Percentiles rank a stretch among this genome's conserved stretches.
Evolutionary conservation across 2,329 filamentous ascomycete species (phyloP).

Genomic region (Cladophialophora yegresii): DNA sequence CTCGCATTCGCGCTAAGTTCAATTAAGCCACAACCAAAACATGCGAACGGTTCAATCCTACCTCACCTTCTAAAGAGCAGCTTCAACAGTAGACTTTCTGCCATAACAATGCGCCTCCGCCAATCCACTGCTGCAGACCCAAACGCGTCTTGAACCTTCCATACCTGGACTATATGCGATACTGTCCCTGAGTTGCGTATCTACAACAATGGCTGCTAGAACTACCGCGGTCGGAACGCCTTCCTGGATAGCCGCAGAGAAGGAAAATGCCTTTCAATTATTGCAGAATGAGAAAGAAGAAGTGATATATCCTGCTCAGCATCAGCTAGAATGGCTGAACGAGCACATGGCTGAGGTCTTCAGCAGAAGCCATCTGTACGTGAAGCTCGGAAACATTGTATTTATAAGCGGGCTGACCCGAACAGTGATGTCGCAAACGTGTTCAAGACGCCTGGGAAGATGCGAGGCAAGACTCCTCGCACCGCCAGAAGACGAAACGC

Average conservation of each 20-base stretch:
- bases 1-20: background rate
- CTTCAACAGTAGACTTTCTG: background rate
- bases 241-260: slow-evolving; percentile 83
- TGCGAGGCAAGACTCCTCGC: slow-evolving; percentile 53
- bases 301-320: slow-evolving; percentile 85
- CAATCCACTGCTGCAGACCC: background rate
- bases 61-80: background rate
- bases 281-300: slow-evolving; percentile 84
- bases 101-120: slow-evolving; percentile 3
- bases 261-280: slow-evolving; percentile 73
- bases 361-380: slow-evolving; percentile 80
- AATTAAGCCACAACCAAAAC: background rate
- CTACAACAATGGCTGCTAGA: slow-evolving; percentile 40
- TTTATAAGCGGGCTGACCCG: slow-evolving; percentile 13
- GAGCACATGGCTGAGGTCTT: slow-evolving; percentile 98
- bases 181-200: background rate
- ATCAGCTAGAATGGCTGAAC: slow-evolving; percentile 97
- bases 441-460: slow-evolving; percentile 70
- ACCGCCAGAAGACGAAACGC: slow-evolving; percentile 49
- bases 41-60: background rate
- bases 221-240: slow-evolving; percentile 70
- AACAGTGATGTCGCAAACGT: slow-evolving; percentile 83
- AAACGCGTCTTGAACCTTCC: background rate
- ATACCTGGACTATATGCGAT: background rate
- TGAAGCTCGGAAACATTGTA: slow-evolving; percentile 37